phyloP scores from a whole-genome alignment of 169 alveolate genomes.

The Plasmodium cynomolgi region DNA sequence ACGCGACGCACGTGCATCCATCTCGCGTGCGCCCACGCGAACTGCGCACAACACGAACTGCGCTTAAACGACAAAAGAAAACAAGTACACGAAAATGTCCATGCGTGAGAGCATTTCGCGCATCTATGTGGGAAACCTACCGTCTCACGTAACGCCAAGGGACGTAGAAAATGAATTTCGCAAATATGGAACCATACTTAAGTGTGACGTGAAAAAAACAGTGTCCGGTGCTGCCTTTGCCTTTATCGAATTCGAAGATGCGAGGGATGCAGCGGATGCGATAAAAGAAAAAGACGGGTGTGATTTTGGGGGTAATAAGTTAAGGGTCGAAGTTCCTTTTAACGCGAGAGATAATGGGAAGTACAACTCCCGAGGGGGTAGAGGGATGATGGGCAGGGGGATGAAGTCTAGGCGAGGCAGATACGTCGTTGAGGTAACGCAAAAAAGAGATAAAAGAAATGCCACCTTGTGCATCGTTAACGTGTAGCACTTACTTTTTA shows the following conservation, averaged over 20 bases:
- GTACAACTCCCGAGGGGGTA: slow-evolving; percentile 40
- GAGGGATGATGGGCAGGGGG: slow-evolving; percentile 67
- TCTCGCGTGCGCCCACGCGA: not conserved
- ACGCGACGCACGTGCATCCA: not conserved
- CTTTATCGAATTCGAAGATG: slow-evolving; percentile 87
- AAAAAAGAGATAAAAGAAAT: slow-evolving; percentile 75
- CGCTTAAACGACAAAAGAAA: not conserved
- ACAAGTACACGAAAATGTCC: slow-evolving; percentile 11
- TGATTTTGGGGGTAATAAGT: slow-evolving; percentile 84
- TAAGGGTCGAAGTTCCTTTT: slow-evolving; percentile 89
- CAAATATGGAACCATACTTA: slow-evolving; percentile 83
- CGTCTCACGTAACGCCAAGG: slow-evolving; percentile 83
- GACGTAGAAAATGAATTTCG: slow-evolving; percentile 88
- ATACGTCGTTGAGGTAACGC: slow-evolving; percentile 77
- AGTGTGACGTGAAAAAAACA: slow-evolving; percentile 86
- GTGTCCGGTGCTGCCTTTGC: slow-evolving; percentile 87
- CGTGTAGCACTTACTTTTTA: not conserved
- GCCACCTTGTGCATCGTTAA: slow-evolving; percentile 46
- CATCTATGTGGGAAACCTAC: slow-evolving; percentile 88
- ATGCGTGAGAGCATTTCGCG: slow-evolving; percentile 81
- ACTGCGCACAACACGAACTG: not conserved
- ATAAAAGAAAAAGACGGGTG: slow-evolving; percentile 86
- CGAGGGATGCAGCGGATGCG: slow-evolving; percentile 91
- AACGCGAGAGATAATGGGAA: slow-evolving; percentile 78
- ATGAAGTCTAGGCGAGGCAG: slow-evolving; percentile 61